Evolutionary conservation across 495 filamentous ascomycete species (phyloP).

Genomic region (Stereocaulon alpinum): DNA sequence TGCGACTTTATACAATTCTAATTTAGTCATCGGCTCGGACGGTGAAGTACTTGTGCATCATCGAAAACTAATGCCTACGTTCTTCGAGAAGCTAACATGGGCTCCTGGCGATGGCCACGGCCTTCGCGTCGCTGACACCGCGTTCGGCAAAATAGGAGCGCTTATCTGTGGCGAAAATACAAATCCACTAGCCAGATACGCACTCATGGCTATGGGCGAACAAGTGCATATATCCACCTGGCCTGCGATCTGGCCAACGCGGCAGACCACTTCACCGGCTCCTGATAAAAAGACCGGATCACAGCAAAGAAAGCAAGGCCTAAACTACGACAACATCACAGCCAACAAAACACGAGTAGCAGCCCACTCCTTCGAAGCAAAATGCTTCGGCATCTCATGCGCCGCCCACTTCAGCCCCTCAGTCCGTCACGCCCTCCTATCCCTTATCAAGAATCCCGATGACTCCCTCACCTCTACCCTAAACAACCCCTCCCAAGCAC

Average conservation of each 20-base stretch:
- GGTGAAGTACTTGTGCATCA: not conserved
- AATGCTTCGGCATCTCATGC: constrained; percentile 1
- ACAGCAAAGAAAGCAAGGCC: not conserved
- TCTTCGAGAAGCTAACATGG: not conserved
- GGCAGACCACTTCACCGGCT: not conserved
- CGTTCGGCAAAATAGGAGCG: not conserved
- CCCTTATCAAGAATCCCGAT: too few species aligned
- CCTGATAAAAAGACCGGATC: too few species aligned
- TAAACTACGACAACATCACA: not conserved
- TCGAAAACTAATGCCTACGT: not conserved
- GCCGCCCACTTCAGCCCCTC: not conserved
- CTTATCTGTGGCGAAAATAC: not conserved
- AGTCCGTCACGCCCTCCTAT: too few species aligned
- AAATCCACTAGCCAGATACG: constrained; percentile 1
- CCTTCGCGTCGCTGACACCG: not conserved
- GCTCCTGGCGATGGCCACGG: not conserved
- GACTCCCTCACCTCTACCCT: not conserved
- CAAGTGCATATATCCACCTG: not conserved
- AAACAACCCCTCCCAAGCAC: not conserved
- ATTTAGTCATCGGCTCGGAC: not conserved
- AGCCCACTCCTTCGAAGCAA: not conserved
- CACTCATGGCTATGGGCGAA: not conserved
- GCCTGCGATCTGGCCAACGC: not conserved
- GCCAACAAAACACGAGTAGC: not conserved
- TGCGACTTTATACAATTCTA: not conserved